Conservation (phyloP, 2,329 filamentous ascomycete genomes). For the Tolypocladium album region DNA sequence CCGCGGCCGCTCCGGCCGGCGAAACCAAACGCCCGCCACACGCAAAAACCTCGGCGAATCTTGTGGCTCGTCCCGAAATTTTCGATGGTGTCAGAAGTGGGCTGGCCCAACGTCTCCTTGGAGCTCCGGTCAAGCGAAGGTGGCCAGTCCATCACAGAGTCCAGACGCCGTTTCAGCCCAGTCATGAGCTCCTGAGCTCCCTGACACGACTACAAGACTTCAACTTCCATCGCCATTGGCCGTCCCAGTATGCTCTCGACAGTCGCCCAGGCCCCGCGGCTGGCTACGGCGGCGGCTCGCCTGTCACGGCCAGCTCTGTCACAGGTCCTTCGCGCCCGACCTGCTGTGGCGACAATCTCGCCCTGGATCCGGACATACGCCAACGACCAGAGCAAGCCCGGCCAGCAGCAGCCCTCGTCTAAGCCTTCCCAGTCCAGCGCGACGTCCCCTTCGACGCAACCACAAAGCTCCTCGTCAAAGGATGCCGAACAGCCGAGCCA, state of each 20-base stretch:
- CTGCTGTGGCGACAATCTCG: conserved; percentile 9
- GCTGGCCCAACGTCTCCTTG: not conserved
- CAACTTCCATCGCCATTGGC: not conserved
- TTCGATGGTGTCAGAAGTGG: not conserved
- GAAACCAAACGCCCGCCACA: not conserved
- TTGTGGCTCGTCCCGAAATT: not conserved
- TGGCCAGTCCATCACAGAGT: not conserved
- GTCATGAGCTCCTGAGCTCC: not conserved
- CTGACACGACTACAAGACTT: not conserved
- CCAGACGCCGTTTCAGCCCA: not conserved
- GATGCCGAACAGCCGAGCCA: not conserved
- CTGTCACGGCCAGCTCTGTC: conserved; percentile 14
- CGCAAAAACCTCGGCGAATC: not conserved
- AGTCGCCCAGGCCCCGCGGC: conserved; percentile 20
- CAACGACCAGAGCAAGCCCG: conserved; percentile 7
- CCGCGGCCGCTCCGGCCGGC: not conserved
- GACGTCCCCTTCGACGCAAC: not conserved
- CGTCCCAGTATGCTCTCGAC: conserved; percentile 27
- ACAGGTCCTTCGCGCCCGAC: conserved; percentile 13
- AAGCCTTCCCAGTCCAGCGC: not conserved
- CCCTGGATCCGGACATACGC: conserved; percentile 20
- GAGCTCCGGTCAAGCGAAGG: not conserved
- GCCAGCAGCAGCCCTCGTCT: conserved; percentile 4
- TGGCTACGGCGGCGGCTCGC: conserved; percentile 19
- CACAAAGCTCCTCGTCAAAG: conserved; percentile 3